These are phyloP conservation scores for Citrus medica DNA, from an alignment of 345 rosid genomes.

Conservation along the genomic window DNA sequence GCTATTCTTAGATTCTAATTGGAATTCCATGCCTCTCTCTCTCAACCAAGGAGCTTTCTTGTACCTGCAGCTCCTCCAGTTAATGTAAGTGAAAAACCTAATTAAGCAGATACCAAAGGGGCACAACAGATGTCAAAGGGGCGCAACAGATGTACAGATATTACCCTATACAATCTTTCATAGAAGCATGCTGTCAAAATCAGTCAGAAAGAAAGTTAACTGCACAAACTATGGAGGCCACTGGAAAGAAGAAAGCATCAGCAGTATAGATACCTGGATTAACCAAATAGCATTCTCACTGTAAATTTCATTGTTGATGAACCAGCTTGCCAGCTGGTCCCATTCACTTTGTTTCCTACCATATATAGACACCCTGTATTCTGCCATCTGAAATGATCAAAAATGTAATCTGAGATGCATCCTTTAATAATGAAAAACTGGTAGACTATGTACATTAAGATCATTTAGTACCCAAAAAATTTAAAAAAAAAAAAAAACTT, in stretches of 20 bases:
- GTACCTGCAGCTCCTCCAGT: not conserved
- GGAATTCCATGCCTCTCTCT: not conserved
- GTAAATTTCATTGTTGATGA: slow-evolving; percentile 44
- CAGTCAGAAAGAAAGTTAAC: not conserved
- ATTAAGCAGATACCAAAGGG: not conserved
- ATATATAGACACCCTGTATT: slow-evolving; percentile 49
- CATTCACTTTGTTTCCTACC: slow-evolving; percentile 63
- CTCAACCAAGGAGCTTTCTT: not conserved
- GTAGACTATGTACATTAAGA: not conserved
- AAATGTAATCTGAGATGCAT: not conserved
- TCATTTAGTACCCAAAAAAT: no score
- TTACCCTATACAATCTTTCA: not conserved
- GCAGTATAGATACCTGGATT: slow-evolving; percentile 37
- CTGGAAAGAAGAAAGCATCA: not conserved
- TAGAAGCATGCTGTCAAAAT: not conserved
- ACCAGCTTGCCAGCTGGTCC: slow-evolving; percentile 66
- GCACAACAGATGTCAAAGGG: not conserved
- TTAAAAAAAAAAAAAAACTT: not conserved
- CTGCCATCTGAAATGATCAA: slow-evolving; percentile 39
- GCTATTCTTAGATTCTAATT: not conserved
- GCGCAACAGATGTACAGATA: not conserved
- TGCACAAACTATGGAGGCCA: not conserved
- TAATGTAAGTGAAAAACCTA: not conserved
- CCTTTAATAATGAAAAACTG: not conserved
- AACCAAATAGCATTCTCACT: slow-evolving; percentile 56